These are phyloP conservation scores for Coemansia sp. DNA, from an alignment of 192 early-diverging fungal genomes.

Conservation along the genomic window DNA sequence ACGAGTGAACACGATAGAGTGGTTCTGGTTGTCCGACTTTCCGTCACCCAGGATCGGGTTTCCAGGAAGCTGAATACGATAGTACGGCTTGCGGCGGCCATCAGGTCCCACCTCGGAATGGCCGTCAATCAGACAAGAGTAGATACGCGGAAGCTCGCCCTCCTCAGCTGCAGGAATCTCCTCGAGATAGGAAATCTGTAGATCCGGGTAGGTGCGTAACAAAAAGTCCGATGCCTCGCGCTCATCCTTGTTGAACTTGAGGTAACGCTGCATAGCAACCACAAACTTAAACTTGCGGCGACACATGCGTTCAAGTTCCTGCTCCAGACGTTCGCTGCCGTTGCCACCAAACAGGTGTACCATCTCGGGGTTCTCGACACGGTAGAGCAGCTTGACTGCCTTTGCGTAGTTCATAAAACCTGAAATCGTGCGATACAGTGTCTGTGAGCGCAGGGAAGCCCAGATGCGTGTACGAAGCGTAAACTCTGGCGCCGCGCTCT, in stretches of 20 bases:
- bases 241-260: slow-evolving; percentile 76
- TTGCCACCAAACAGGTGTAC: slow-evolving; percentile 64
- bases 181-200: slow-evolving; percentile 80
- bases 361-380: slow-evolving; percentile 78
- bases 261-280: slow-evolving; percentile 81
- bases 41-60: slow-evolving; percentile 90
- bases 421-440: slow-evolving; percentile 81
- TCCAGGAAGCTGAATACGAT: slow-evolving; percentile 74
- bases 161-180: slow-evolving; percentile 63
- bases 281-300: slow-evolving; percentile 82
- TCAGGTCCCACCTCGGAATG: slow-evolving; percentile 64
- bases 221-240: slow-evolving; percentile 74
- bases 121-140: slow-evolving; percentile 75
- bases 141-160: slow-evolving; percentile 59
- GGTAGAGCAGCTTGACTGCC: slow-evolving; percentile 76
- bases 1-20: slow-evolving; percentile 78
- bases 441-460: slow-evolving; percentile 84
- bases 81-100: slow-evolving; percentile 76
- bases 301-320: slow-evolving; percentile 66
- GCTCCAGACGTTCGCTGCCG: slow-evolving; percentile 63
- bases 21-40: slow-evolving; percentile 90
- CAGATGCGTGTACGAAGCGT: slow-evolving; percentile 84
- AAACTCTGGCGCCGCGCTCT: slow-evolving; percentile 76
- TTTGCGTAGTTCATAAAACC: slow-evolving; percentile 89
- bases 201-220: slow-evolving; percentile 69